Evolutionary conservation across 495 filamentous ascomycete species (phyloP).

Genomic region (Annulohypoxylon nitens): DNA sequence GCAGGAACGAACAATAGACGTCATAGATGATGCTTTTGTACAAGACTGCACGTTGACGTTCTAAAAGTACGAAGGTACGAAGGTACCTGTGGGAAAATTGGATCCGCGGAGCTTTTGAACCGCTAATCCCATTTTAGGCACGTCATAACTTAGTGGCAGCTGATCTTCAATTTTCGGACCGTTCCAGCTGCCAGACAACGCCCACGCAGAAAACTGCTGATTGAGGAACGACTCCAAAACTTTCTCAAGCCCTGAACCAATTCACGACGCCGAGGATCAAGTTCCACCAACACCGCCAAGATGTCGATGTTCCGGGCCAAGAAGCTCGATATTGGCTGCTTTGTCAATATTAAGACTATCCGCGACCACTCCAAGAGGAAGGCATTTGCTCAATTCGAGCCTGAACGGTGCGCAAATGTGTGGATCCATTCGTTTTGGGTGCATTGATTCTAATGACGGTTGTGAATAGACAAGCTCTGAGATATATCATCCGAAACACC

Average conservation of each 20-base stretch:
- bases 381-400: constrained; percentile 85
- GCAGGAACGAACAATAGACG: constrained; percentile 27
- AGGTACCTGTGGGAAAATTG: constrained; percentile 30
- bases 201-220: constrained; percentile 13
- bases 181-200: constrained; percentile 5
- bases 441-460: constrained; percentile 21
- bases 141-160: not conserved
- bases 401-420: constrained; percentile 74
- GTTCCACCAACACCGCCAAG: constrained; percentile 47
- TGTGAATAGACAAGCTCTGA: constrained; percentile 84
- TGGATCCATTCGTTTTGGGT: not conserved
- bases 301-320: constrained; percentile 90
- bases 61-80: constrained; percentile 2
- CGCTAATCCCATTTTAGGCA: constrained; percentile 17
- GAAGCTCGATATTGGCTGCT: constrained; percentile 87
- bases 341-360: constrained; percentile 83
- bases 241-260: constrained; percentile 26
- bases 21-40: constrained; percentile 37
- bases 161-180: too few species aligned
- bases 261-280: constrained; percentile 25
- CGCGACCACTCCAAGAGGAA: constrained; percentile 96
- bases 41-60: constrained; percentile 24
- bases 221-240: constrained; percentile 42
- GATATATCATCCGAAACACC: constrained; percentile 94
- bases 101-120: constrained; percentile 16